Evolutionary conservation across 306 rosid genomes (phyloP).

Genomic region (Medicago lupulina): DNA sequence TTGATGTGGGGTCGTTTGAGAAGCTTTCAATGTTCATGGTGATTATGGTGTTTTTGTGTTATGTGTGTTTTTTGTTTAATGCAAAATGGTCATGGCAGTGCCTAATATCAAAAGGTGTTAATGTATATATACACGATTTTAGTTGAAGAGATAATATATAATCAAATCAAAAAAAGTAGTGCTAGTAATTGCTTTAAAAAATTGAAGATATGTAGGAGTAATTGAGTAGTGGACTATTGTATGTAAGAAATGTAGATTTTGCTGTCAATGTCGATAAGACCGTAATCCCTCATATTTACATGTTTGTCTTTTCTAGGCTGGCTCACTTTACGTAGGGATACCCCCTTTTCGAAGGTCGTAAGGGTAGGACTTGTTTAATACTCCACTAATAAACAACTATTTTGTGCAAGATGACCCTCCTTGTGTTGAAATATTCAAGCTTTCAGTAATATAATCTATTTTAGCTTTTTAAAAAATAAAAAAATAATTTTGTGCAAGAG

Average conservation of each 20-base stretch:
- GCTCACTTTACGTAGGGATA: neutral
- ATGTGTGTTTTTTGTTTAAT: too few species aligned
- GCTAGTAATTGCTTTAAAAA: neutral
- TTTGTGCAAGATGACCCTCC: too few species aligned
- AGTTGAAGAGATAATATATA: neutral
- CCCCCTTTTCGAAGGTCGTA: neutral
- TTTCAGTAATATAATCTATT: too few species aligned
- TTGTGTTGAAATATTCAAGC: too few species aligned
- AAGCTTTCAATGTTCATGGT: slow-evolving; percentile 34
- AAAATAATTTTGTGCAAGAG: too few species aligned
- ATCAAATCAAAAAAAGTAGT: too few species aligned
- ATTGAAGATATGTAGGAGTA: neutral
- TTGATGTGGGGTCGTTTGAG: slow-evolving; percentile 6
- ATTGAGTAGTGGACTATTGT: slow-evolving; percentile 2
- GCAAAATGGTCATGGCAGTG: too few species aligned
- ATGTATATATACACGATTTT: slow-evolving; percentile 13
- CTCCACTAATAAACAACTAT: too few species aligned
- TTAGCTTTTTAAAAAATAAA: too few species aligned
- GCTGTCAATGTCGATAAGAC: slow-evolving; percentile 46
- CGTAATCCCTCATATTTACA: slow-evolving; percentile 47
- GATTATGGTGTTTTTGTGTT: neutral
- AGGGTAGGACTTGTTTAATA: neutral
- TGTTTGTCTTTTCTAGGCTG: slow-evolving; percentile 11
- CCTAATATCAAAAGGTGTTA: neutral
- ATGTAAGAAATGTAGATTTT: slow-evolving; percentile 17